A percentile compares a stretch with the other conserved stretches of the same genome.
These are phyloP conservation scores for Coffea humblotiana DNA, from an alignment of 305 asterid genomes.

Conservation along the genomic window DNA sequence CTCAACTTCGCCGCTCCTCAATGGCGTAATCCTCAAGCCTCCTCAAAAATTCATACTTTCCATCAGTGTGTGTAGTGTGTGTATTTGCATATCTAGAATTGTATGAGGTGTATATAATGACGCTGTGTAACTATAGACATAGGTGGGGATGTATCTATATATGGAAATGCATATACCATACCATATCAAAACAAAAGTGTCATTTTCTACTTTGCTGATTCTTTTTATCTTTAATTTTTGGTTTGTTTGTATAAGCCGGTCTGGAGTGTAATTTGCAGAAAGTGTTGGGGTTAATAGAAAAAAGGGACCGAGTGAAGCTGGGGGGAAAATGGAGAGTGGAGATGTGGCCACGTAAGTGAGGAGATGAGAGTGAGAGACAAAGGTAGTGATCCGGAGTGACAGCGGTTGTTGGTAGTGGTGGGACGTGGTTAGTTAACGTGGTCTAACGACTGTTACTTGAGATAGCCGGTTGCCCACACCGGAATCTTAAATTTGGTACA, in stretches of 20 bases:
- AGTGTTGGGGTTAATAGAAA: conserved; percentile 22
- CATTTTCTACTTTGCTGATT: background rate
- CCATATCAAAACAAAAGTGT: background rate
- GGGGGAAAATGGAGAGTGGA: conserved; percentile 15
- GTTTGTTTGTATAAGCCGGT: conserved; percentile 23
- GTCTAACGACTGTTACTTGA: conserved; percentile 33
- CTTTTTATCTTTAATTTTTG: background rate
- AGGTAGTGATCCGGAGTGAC: conserved; percentile 27
- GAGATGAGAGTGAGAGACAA: conserved; percentile 15
- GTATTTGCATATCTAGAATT: conserved; percentile 14
- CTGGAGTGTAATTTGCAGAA: conserved; percentile 30
- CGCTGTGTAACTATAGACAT: background rate
- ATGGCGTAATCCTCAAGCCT: conserved; percentile 35
- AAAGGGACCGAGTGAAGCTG: too few relatives aligned
- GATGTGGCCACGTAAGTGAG: conserved; percentile 40
- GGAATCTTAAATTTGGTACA: background rate
- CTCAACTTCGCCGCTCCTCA: conserved; percentile 15
- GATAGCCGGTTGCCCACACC: background rate
- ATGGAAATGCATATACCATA: background rate
- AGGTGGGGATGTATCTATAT: background rate
- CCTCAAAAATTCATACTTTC: conserved; percentile 7
- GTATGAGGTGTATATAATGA: background rate
- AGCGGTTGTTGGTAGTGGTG: conserved; percentile 57
- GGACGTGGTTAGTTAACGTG: conserved; percentile 22
- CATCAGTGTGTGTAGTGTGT: conserved; percentile 1